Base-by-base conservation (phyloP, 2,329 filamentous ascomycete species). In the Madurella mycetomatis region DNA sequence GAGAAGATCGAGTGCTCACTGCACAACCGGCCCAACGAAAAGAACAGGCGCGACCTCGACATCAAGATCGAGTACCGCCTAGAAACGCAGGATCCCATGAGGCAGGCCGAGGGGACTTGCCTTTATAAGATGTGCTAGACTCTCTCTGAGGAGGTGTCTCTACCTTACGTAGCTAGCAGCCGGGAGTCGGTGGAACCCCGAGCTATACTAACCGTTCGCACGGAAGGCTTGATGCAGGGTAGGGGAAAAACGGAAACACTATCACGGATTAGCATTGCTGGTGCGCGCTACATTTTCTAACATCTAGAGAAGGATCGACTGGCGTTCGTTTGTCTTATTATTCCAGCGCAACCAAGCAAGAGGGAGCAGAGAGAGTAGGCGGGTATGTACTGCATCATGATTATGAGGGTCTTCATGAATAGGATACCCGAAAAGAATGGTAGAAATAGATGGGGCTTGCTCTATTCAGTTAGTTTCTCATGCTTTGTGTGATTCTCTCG, bases 11-110 rank as follows among this genome's bases (percentile, higher is more conserved):
- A 77, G 56, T 89, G 90, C 66, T 77, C 80, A 32, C 76, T 99
- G 41, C 80, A 84, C 60, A 95, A 92, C 76, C 87, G 85, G 73
- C 94, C 94, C 50, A 99, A 96, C 70, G 81, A 87, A 60, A 92
- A 94, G 82, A 97, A 99, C 79, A 86, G 87, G 71, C 87, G 94
- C 62, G 94, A 99, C 71, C 80, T 99, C 52, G 94, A 99, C 72
- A 95, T 99, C 69, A 84, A 82, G 66, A 83, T 99, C 67, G 78
- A 84, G 44, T 97, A 97, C 76, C 80, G 84, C 67, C 82, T 96
- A 49, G 81, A 90, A 66, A 89, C 91, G 3, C 74, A 84, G 25
- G 92, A 97, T 69, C 72, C 75, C 32, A 87, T 80, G 59, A 83
- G 94, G 62, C 74, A 77, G 56, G 83, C 84, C 4, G 72, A 84